phyloP scores from a whole-genome alignment of 345 rosid genomes.

The Eucalyptus globulus region DNA sequence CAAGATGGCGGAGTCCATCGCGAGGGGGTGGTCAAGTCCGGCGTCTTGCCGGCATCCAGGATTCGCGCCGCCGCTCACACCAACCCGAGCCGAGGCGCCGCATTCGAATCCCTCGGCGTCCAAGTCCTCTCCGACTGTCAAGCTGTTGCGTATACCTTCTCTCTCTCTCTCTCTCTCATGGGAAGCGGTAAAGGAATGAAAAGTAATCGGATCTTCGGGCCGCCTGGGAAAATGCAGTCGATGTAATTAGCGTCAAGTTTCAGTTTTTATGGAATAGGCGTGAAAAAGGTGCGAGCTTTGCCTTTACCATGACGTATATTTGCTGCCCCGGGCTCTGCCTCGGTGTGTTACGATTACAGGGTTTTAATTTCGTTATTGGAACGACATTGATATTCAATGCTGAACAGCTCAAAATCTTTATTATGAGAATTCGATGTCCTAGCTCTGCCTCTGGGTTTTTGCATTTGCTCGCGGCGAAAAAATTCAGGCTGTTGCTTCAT shows the following conservation, averaged over 20 bases:
- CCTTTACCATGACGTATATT: neutral
- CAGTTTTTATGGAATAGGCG: neutral
- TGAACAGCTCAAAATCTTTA: neutral
- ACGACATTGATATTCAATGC: neutral
- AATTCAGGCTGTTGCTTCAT: neutral
- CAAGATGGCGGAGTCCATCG: constrained; percentile 89
- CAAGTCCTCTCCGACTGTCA: constrained; percentile 26
- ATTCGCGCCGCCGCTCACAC: constrained; percentile 55
- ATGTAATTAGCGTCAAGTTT: neutral
- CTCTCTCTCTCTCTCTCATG: neutral
- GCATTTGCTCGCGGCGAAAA: neutral
- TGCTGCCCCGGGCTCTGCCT: neutral
- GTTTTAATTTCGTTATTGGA: neutral
- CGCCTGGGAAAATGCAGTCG: neutral
- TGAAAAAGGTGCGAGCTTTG: neutral
- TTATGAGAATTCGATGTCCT: neutral
- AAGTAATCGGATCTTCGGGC: neutral
- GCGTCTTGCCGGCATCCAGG: constrained; percentile 56
- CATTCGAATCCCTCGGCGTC: constrained; percentile 68
- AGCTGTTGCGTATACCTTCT: constrained; percentile 16
- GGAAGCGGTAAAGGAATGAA: neutral
- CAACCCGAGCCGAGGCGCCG: constrained; percentile 38
- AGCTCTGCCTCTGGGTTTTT: neutral
- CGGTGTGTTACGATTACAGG: neutral
- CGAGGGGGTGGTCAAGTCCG: constrained; percentile 74